A percentile compares a stretch with the other conserved stretches of the same genome.
Conservation (phyloP, 2,329 filamentous ascomycete genomes). For the Arthrobotrys sphaeroides region DNA sequence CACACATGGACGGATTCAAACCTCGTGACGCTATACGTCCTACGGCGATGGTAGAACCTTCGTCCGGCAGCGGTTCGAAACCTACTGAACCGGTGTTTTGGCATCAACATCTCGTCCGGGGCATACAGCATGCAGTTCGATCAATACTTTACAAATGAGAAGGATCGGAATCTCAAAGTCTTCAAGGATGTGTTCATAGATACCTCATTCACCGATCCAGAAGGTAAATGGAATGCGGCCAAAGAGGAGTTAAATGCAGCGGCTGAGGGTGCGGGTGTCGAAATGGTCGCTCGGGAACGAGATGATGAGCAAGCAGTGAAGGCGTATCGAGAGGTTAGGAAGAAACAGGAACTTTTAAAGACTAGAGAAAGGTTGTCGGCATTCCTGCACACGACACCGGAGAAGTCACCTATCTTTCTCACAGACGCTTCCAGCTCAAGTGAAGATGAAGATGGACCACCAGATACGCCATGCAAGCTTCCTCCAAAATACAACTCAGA, state of each 20-base stretch:
- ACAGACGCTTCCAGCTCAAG: conserved; percentile 2
- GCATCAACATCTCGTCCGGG: conserved; percentile 33
- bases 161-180: conserved; percentile 19
- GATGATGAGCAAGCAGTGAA: conserved; percentile 27
- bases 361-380: conserved; percentile 21
- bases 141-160: conserved; percentile 14
- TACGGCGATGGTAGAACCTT: conserved; percentile 35
- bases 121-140: conserved; percentile 49
- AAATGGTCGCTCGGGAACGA: neutral
- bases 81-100: conserved; percentile 40
- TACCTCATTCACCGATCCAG: conserved; percentile 32
- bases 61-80: conserved; percentile 23
- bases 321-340: conserved; percentile 4
- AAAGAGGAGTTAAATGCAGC: conserved; percentile 39
- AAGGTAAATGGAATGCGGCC: conserved; percentile 9
- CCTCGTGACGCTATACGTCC: conserved; percentile 26
- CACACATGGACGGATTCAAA: conserved; percentile 25
- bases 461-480: conserved; percentile 35
- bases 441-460: neutral
- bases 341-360: conserved; percentile 6
- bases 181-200: conserved; percentile 42
- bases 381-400: neutral
- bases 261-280: conserved; percentile 17
- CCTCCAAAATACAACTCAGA: neutral
- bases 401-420: conserved; percentile 2